Evolutionary conservation across 2,329 filamentous ascomycete species (phyloP).

Genomic region (Colletotrichum sp.): DNA sequence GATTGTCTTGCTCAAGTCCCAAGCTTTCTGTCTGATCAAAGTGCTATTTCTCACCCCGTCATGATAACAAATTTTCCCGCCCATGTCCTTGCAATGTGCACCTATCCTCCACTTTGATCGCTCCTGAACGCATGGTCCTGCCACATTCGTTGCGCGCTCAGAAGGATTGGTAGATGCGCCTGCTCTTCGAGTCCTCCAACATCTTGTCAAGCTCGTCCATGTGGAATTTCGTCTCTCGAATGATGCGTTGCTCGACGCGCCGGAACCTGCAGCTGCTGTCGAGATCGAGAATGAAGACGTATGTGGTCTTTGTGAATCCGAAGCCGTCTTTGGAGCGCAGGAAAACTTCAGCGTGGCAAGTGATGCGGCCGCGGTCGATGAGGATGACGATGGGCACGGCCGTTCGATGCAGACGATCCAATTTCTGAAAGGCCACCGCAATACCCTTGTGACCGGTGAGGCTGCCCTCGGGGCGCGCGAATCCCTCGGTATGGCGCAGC

Average conservation of each 20-base stretch:
- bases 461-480: not conserved
- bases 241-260: not conserved
- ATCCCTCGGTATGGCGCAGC: not conserved
- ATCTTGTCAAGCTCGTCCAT: not conserved
- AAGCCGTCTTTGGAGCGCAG: accelerated
- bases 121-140: not conserved
- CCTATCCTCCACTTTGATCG: accelerated
- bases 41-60: not conserved
- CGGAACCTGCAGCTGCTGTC: not conserved
- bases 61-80: not conserved
- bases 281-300: not conserved
- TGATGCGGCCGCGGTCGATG: not conserved
- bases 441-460: not conserved
- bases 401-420: not conserved
- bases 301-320: not conserved
- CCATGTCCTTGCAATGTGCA: not conserved
- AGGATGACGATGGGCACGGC: not conserved
- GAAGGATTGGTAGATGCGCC: not conserved
- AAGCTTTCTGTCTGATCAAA: not conserved
- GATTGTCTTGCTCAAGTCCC: not conserved
- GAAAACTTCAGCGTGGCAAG: not conserved
- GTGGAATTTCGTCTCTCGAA: not conserved
- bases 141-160: not conserved
- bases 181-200: not conserved
- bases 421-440: not conserved